Evolutionary conservation across 805 yeast genomes (phyloP).

Genomic region (Teunomyces barrocoloradensis): DNA sequence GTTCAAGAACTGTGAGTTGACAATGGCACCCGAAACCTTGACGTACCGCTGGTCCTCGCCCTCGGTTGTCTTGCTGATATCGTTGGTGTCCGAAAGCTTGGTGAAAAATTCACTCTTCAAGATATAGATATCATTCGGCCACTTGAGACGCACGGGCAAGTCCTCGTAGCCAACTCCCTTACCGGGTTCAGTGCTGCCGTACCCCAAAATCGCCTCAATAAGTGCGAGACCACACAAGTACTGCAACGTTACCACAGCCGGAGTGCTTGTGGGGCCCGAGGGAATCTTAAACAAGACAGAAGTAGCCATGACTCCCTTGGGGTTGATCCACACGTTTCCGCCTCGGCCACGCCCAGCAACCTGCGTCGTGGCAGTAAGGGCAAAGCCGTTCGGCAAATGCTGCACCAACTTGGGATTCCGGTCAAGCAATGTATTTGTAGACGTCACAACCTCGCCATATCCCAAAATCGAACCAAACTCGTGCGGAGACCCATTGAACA

Average conservation of each 20-base stretch:
- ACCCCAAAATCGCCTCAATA: conserved; percentile 68
- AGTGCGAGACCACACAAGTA: conserved; percentile 81
- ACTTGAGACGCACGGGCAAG: conserved; percentile 78
- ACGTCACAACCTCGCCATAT: conserved; percentile 87
- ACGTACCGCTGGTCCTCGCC: conserved; percentile 65
- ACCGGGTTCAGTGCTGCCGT: conserved; percentile 43
- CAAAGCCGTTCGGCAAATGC: conserved; percentile 66
- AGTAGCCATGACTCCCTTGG: conserved; percentile 84
- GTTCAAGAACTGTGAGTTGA: conserved; percentile 69
- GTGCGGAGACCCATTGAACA: conserved; percentile 19
- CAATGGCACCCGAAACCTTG: conserved; percentile 81
- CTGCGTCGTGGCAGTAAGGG: conserved; percentile 75
- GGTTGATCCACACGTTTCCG: conserved; percentile 93
- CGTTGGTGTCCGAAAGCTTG: conserved; percentile 27
- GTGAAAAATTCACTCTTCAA: conserved; percentile 58
- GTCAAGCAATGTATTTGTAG: conserved; percentile 80
- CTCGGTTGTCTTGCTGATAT: conserved; percentile 36
- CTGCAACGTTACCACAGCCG: conserved; percentile 75
- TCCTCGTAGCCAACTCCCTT: conserved; percentile 58
- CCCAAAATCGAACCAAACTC: conserved; percentile 61
- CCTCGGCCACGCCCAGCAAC: conserved; percentile 93
- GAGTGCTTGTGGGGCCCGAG: conserved; percentile 2
- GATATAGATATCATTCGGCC: conserved; percentile 95
- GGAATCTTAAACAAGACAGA: conserved; percentile 69
- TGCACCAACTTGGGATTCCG: conserved; percentile 59